phyloP scores from a whole-genome alignment of 495 filamentous ascomycete species.

The Lindgomyces ingoldianus region DNA sequence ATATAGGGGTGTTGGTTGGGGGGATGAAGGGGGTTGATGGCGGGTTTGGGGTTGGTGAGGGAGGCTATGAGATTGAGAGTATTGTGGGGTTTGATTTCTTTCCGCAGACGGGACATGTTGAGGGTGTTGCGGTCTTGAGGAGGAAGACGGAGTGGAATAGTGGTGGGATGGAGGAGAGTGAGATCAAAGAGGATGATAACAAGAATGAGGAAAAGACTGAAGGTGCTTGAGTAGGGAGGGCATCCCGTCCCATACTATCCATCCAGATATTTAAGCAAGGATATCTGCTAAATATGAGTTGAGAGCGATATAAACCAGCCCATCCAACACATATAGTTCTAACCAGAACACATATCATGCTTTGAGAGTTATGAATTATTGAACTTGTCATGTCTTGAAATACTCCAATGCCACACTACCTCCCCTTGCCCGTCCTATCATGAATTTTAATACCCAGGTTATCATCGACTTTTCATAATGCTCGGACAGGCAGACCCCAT shows the following conservation, averaged over 20 bases:
- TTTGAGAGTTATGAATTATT: too few relatives aligned
- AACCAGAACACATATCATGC: too few relatives aligned
- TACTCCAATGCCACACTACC: background rate
- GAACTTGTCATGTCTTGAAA: background rate
- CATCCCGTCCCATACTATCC: too few relatives aligned
- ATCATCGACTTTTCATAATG: background rate
- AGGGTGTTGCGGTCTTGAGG: conserved; percentile 80
- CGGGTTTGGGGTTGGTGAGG: conserved; percentile 48
- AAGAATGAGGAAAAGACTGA: conserved; percentile 3
- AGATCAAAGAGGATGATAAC: background rate
- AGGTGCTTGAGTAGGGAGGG: background rate
- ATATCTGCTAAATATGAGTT: too few relatives aligned
- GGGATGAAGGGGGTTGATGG: conserved; percentile 52
- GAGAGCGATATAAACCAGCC: too few relatives aligned
- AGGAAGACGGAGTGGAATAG: conserved; percentile 20
- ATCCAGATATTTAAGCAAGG: too few relatives aligned
- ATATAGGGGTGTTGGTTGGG: conserved; percentile 80
- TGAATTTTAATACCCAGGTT: background rate
- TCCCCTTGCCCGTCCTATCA: background rate
- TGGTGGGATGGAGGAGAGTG: background rate
- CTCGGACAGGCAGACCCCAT: background rate
- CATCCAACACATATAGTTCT: too few relatives aligned
- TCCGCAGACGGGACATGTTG: conserved; percentile 95
- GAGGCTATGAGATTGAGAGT: conserved; percentile 85
- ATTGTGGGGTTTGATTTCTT: conserved; percentile 96